phyloP scores from a whole-genome alignment of 768 basidiomycete genomes.

The Mycena latifolia region DNA sequence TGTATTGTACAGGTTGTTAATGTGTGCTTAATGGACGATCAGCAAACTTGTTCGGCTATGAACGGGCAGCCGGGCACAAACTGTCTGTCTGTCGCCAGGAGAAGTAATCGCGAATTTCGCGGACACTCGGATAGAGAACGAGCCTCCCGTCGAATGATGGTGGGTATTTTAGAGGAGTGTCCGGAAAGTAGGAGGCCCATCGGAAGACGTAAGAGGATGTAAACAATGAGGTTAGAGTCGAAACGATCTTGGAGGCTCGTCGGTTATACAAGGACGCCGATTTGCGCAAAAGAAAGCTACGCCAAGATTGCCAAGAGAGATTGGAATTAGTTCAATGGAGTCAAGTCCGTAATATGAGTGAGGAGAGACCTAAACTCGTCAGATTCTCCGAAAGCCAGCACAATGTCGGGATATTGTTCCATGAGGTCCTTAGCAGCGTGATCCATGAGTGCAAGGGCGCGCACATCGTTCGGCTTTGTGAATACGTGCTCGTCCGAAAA shows the following conservation, averaged over 20 bases:
- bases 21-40: slow-evolving; percentile 78
- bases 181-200: slow-evolving; percentile 86
- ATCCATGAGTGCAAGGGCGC: slow-evolving; percentile 93
- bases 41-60: not conserved
- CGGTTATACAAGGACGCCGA: slow-evolving; percentile 86
- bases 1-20: slow-evolving; percentile 98
- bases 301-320: slow-evolving; percentile 61
- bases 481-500: slow-evolving; percentile 90
- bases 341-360: not conserved
- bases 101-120: slow-evolving; percentile 78
- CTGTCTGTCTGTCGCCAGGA: slow-evolving; percentile 89
- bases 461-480: slow-evolving; percentile 90
- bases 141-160: slow-evolving; percentile 95
- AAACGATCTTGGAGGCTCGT: slow-evolving; percentile 74
- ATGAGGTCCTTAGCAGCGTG: slow-evolving; percentile 86
- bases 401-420: slow-evolving; percentile 85
- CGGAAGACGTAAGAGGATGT: slow-evolving; percentile 91
- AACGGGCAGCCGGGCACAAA: slow-evolving; percentile 53
- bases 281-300: slow-evolving; percentile 88
- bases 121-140: slow-evolving; percentile 76
- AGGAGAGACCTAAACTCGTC: slow-evolving; percentile 90
- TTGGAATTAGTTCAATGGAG: slow-evolving; percentile 73
- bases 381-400: slow-evolving; percentile 94
- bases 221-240: slow-evolving; percentile 31
- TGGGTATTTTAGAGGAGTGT: slow-evolving; percentile 79